These are phyloP conservation scores for Kazachstania sp. DNA, from an alignment of 1,139 yeast genomes.

Conservation along the genomic window DNA sequence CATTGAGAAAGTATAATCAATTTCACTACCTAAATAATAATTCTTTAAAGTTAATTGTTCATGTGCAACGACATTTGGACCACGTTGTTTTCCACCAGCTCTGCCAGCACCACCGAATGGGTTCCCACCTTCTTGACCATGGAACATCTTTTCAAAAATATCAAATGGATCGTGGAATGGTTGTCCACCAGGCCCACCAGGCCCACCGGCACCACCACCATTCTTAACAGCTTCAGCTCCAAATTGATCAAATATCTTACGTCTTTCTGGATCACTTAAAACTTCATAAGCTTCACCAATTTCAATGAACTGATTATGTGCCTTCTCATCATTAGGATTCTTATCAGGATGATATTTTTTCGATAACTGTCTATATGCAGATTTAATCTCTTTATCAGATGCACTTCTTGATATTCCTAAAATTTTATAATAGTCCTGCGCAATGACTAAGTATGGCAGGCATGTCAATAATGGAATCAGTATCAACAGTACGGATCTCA, in stretches of 20 bases:
- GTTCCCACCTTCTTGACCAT: conserved; percentile 37
- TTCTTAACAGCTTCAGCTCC: conserved; percentile 75
- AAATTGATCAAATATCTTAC: conserved; percentile 61
- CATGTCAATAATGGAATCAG: conserved; percentile 2
- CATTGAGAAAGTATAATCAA: conserved; percentile 59
- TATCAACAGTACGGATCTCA: neutral
- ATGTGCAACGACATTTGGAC: conserved; percentile 54
- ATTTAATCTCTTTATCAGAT: conserved; percentile 71
- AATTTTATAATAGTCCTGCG: conserved; percentile 38
- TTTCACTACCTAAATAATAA: conserved; percentile 58
- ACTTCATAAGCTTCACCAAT: conserved; percentile 93
- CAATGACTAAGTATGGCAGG: conserved; percentile 13
- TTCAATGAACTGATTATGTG: conserved; percentile 79
- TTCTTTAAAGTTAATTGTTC: conserved; percentile 53
- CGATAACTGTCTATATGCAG: conserved; percentile 75
- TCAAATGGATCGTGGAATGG: conserved; percentile 56
- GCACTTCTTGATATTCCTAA: conserved; percentile 68
- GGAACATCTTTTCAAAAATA: conserved; percentile 60
- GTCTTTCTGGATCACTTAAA: conserved; percentile 64
- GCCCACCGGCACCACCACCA: conserved; percentile 35
- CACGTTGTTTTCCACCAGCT: conserved; percentile 48
- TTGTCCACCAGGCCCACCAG: conserved; percentile 30
- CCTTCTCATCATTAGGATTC: conserved; percentile 70
- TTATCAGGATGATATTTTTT: conserved; percentile 94
- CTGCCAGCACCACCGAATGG: conserved; percentile 23